Evolutionary conservation across 2,329 filamentous ascomycete genomes (phyloP), one percentile per base, ranked within the genome.

Genomic region (Aspergillus pseudonomiae): DNA sequence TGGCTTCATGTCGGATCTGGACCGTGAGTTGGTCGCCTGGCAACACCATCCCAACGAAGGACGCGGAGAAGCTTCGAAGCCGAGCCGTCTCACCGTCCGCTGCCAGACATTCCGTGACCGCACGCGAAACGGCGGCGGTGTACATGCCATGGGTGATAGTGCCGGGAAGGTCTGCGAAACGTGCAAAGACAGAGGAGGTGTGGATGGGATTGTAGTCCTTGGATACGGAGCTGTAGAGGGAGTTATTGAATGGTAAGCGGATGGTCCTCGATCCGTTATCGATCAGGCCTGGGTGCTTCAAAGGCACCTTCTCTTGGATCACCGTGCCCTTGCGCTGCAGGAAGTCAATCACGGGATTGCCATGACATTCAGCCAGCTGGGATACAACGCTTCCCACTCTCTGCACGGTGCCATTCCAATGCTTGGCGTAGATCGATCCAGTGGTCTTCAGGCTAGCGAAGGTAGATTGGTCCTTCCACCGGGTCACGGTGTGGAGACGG

Each of bases 81-180:
- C 94, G 93, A 52, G 93, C 93, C 70, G 97, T 89, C 76, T 97
- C 53, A 2, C 66, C 94, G 84, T 97, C 97, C 92, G 1, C 93
- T 92, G 63, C 94, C 92, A 94, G 93, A 96, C 0, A 92, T 97
- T 85, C 97, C 93, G n/a, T 97, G 91, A 62, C 97, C 83, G 76
- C 92, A 94, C 73, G 94, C 88, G 97, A 93, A 45, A 94, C 91
- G 64, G 94, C 94, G 77, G 94, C 97, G 0, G 94, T 95, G 84
- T 96, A 97, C 94, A 98, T 98, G 76, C 94, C 94, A 77, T 98
- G 94, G 0, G 94, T 97, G 73, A 98, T 97, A 36, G 94, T 97
- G 46, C 94, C 94, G 1, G 93, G 93, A 12, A 98, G 85, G 77
- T 93, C 93, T 74, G 94, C 94, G 73, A 97, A 97, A 78, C 87